phyloP scores from a whole-genome alignment of 169 alveolate genomes.

The Hammondia hammondi region DNA sequence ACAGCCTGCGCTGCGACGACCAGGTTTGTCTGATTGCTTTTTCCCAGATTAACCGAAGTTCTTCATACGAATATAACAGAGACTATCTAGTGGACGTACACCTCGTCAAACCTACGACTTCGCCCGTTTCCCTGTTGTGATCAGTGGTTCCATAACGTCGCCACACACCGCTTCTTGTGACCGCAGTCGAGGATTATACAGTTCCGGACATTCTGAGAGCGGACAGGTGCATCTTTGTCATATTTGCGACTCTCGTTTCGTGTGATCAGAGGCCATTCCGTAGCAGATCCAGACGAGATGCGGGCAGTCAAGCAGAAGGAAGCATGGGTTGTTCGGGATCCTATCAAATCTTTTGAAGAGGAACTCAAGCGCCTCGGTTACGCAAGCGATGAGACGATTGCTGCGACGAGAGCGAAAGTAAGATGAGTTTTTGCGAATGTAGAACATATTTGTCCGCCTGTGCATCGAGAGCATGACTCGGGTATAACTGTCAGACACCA shows the following conservation, averaged over 20 bases:
- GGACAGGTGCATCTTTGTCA: no score
- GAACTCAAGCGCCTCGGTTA: conserved; percentile 75
- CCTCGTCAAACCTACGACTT: no score
- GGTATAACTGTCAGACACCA: neutral
- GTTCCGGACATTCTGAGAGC: no score
- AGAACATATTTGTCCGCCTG: conserved; percentile 8
- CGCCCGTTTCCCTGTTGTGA: no score
- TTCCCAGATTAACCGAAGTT: no score
- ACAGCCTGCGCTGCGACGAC: no score
- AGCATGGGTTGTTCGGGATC: conserved; percentile 80
- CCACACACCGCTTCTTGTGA: no score
- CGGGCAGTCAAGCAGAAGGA: conserved; percentile 75
- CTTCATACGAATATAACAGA: no score
- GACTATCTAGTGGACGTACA: no score
- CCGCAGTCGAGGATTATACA: no score
- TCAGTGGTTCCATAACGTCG: no score
- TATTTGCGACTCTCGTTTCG: neutral
- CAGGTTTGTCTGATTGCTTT: no score
- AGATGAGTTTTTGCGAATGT: conserved; percentile 24
- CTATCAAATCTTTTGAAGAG: conserved; percentile 71
- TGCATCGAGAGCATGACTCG: neutral
- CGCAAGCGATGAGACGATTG: conserved; percentile 71
- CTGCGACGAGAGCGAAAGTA: conserved; percentile 69
- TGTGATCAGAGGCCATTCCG: conserved; percentile 75
- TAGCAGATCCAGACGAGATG: conserved; percentile 82